phyloP scores from a whole-genome alignment of 2,329 filamentous ascomycete genomes.

The Aspergillus sp. region DNA sequence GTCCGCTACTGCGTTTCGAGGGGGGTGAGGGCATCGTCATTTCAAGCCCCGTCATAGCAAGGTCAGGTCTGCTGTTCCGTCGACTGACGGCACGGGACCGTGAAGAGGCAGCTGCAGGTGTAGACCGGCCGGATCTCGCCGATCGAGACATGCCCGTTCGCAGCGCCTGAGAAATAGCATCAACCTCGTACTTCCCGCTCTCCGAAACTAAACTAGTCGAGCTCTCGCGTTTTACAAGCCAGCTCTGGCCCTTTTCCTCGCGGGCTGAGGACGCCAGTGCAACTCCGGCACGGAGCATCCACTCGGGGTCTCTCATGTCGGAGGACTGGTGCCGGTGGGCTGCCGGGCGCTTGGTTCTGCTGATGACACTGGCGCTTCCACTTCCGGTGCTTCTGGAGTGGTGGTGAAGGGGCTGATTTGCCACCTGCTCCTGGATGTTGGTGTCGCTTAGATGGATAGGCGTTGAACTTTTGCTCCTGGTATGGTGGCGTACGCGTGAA shows the following conservation, averaged over 20 bases:
- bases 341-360: constrained; percentile 1
- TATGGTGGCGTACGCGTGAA: constrained; percentile 36
- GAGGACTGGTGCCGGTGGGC: constrained; percentile 5
- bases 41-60: constrained; percentile 19
- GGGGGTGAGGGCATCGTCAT: constrained; percentile 5
- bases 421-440: constrained; percentile 30
- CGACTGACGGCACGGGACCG: constrained; percentile 34
- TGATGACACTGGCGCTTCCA: not conserved
- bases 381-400: constrained; percentile 12
- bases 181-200: constrained; percentile 33
- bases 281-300: constrained; percentile 60
- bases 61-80: constrained; percentile 27
- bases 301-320: constrained; percentile 48
- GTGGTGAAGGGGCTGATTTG: constrained; percentile 28
- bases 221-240: constrained; percentile 57
- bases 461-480: constrained; percentile 36
- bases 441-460: constrained; percentile 37
- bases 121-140: constrained; percentile 37
- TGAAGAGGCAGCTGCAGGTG: constrained; percentile 34
- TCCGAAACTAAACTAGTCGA: constrained; percentile 54
- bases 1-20: not conserved
- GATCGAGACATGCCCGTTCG: constrained; percentile 26
- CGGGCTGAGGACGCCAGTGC: constrained; percentile 57
- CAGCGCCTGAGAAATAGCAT: constrained; percentile 16
- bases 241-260: constrained; percentile 63